Evolutionary conservation across 169 alveolate species (phyloP), one percentile per base, ranked within the genome.

Genomic region (Plasmodium reichenowi): DNA sequence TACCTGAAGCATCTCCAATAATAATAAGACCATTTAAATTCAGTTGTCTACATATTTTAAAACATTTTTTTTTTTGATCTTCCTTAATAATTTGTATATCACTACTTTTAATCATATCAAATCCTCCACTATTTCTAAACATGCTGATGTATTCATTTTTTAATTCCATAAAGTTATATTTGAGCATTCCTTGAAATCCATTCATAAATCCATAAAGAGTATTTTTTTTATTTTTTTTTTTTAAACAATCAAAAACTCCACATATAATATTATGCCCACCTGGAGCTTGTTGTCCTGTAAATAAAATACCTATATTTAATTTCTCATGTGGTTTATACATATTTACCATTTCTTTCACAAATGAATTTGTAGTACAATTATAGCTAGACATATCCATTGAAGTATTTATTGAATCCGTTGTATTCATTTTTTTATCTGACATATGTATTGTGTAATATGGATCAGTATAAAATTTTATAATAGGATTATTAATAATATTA

Each of bases 201-300:
- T 94, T 93, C 64, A 95, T 76, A 88, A 96, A 97, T 38, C 98
- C 99, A 88, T 88, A 95, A 10, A 97, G 89, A 71, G 93, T 92
- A 64, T 96, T 93, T 10, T 95, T 95, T 71, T 96, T 95, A 89
- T 97, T 95, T 17, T 93, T 92, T 64, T 89, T 67, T 74, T 95
- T 97, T 48, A 96, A 93, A 86, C 93, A 96, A 73, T 98, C 99
- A 85, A 88, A 97, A 13, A 97, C 89, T 22, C 99, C 99, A 9
- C 97, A 94, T 50, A 98, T 96, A 38, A 98, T 98, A 88, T 98
- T 98, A 91, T 98, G 99, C 0, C 99, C 99, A 45, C 99, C 99
- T 1, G 99, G 98, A 17, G 99, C 99, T 89, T 97, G 98, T 10
- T 99, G 98, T 24, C 99, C 99, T 48, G 98, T 93, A n/a, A 98